Evolutionary conservation across 2,329 filamentous ascomycete species (phyloP).

Genomic region (Penicillium sp.): DNA sequence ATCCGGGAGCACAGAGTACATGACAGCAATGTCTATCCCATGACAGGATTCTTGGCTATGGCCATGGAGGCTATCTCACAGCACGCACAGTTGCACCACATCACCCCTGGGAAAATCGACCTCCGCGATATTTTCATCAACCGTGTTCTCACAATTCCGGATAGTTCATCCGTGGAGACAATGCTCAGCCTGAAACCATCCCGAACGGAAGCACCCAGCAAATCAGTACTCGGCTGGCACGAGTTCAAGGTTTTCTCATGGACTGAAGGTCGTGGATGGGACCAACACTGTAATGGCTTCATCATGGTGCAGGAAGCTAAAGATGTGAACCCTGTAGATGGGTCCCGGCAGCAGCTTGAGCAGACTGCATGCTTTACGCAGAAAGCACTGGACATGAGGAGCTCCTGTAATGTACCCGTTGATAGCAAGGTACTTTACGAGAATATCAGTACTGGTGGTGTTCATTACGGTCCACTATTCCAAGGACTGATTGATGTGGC

Average conservation of each 20-base stretch:
- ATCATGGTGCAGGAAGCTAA: constrained; percentile 23
- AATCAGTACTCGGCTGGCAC: constrained; percentile 24
- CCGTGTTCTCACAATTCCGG: constrained; percentile 21
- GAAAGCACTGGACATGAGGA: constrained; percentile 4
- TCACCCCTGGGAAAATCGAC: constrained; percentile 19
- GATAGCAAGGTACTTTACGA: constrained; percentile 16
- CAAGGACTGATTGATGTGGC: constrained; percentile 14
- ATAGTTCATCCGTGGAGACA: constrained; percentile 19
- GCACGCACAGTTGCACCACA: constrained; percentile 21
- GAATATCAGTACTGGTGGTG: constrained; percentile 13
- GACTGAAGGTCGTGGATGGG: constrained; percentile 23
- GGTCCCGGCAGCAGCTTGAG: constrained; percentile 8
- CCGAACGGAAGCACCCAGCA: constrained; percentile 15
- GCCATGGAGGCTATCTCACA: constrained; percentile 26
- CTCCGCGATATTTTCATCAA: constrained; percentile 24
- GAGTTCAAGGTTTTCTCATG: constrained; percentile 28
- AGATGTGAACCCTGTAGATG: constrained; percentile 20
- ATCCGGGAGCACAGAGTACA: constrained; percentile 24
- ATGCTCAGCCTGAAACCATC: constrained; percentile 20
- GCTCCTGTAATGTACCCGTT: constrained; percentile 6
- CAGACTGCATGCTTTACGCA: not conserved
- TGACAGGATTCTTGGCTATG: constrained; percentile 27
- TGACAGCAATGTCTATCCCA: constrained; percentile 23
- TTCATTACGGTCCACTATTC: constrained; percentile 22
- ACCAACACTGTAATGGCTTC: constrained; percentile 24